Base-by-base conservation (phyloP, 371 early-diverging fungal species). In the Blyttiomyces sp. region DNA sequence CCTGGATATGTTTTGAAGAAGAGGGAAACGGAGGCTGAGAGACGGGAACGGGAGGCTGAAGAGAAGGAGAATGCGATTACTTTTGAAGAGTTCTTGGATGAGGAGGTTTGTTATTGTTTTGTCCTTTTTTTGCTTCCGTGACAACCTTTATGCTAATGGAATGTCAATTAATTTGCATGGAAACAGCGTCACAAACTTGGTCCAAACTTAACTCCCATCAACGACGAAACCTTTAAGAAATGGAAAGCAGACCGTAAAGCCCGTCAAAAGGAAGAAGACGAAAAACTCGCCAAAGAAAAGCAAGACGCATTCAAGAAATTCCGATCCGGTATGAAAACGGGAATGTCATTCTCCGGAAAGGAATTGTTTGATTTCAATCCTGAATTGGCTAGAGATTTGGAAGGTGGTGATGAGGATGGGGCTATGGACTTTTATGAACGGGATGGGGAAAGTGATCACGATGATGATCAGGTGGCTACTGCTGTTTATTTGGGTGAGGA, bases 281-380 rank as follows among this genome's bases (percentile, higher is more conserved):
- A 59, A 26, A 83, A 79, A 57, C 74, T 73, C 46, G 81, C 81
- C 59, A 88, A 93, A 72, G 84, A 87, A 42, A 94, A 93, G 82
- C 93, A 88, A 64, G 91, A 87, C 45, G 94, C 93, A 33, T 84
- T 85, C 79, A 90, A 92, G 75, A 68, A 73, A 59, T 44, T 68
- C 57, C 62, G 67, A 55, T 90, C 94, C 13, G 98, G 96, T 65
- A 87, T 89, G 82, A 83, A 89, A 59, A 78, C 86, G 43, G 91
- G 92, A 53, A 91, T 96, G 88, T 54, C 66, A 31, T 76, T 81
- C 57, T 93, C 93, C 55, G 99, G 99, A 59, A 86, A 90, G 63
- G 99, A 99, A 75, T 75, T 96, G 72, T 99, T 99, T 76, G 92
- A 94, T 64, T 95, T 93, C 80, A 96, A 96, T 73, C 98, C 98